Conservation (phyloP, 2,329 filamentous ascomycete species). For the Venturia oleaginea region DNA sequence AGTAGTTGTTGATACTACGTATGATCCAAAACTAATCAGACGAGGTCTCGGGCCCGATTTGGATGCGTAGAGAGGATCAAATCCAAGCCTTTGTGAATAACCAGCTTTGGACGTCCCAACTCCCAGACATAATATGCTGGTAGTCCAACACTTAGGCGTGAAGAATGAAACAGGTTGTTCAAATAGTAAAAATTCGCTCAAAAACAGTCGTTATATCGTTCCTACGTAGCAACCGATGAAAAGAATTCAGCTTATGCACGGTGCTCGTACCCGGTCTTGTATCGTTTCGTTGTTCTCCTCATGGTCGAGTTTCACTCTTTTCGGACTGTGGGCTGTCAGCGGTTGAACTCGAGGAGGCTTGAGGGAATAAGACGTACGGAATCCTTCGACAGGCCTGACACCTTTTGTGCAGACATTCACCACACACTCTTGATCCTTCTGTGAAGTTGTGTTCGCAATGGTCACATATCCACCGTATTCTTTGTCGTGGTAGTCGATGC, state of each 20-base stretch:
- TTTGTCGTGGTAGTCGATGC: conserved; percentile 1
- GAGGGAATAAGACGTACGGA: not conserved
- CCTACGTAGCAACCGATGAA: not conserved
- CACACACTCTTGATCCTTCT: not conserved
- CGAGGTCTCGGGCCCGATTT: not conserved
- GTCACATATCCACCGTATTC: conserved; percentile 9
- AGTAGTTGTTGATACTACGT: not conserved
- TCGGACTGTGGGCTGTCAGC: not conserved
- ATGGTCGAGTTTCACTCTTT: not conserved
- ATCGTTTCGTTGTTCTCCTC: not conserved
- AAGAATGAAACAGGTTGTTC: not conserved
- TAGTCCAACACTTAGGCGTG: not conserved
- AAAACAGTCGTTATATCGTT: conserved; percentile 1
- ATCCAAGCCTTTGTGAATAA: not conserved
- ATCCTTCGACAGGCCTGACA: conserved; percentile 5
- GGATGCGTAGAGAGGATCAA: not conserved
- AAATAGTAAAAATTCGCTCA: not conserved
- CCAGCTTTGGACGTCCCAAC: not conserved
- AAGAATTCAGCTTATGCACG: not conserved
- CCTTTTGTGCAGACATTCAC: conserved; percentile 3
- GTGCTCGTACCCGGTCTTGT: not conserved
- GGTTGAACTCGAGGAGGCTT: too few relatives aligned
- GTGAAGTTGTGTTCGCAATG: not conserved
- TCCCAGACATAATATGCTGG: not conserved
- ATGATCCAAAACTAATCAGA: not conserved